Conservation (phyloP, 225 moss, liverwort and hornwort genomes). For the Rhytidiadelphus loreus region DNA sequence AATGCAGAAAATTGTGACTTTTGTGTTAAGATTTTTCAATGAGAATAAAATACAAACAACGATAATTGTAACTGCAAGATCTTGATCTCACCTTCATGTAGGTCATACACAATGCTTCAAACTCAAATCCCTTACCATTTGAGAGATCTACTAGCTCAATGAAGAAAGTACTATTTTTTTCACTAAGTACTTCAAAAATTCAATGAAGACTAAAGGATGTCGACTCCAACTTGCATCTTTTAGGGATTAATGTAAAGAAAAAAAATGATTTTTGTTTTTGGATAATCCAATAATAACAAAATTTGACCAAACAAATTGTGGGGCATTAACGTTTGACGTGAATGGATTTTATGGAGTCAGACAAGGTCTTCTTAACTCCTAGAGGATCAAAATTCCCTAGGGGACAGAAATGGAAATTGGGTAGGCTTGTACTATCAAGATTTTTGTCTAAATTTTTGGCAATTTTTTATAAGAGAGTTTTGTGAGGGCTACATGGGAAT, state of each 20-base stretch:
- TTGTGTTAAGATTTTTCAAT: not conserved
- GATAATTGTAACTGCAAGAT: not conserved
- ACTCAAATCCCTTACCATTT: not conserved
- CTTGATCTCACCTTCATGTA: not conserved
- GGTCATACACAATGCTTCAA: not conserved
- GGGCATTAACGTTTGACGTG: not conserved
- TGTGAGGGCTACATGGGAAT: not conserved
- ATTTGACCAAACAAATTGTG: not conserved
- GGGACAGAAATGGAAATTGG: not conserved
- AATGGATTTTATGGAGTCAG: no score
- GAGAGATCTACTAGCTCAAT: not conserved
- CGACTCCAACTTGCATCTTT: not conserved
- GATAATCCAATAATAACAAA: fast-evolving
- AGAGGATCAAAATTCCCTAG: not conserved
- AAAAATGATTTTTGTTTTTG: not conserved
- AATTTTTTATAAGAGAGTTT: not conserved
- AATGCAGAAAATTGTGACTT: not conserved
- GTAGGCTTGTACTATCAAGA: not conserved
- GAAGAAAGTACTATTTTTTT: not conserved
- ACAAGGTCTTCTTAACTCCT: not conserved
- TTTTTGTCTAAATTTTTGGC: not conserved
- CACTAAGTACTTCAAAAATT: not conserved
- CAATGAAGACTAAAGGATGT: no score
- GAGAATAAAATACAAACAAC: not conserved
- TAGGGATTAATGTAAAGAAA: not conserved